Percentiles rank a stretch among this genome's conserved stretches.
phyloP scores from a whole-genome alignment of 495 filamentous ascomycete species.

The Neurospora sp. region DNA sequence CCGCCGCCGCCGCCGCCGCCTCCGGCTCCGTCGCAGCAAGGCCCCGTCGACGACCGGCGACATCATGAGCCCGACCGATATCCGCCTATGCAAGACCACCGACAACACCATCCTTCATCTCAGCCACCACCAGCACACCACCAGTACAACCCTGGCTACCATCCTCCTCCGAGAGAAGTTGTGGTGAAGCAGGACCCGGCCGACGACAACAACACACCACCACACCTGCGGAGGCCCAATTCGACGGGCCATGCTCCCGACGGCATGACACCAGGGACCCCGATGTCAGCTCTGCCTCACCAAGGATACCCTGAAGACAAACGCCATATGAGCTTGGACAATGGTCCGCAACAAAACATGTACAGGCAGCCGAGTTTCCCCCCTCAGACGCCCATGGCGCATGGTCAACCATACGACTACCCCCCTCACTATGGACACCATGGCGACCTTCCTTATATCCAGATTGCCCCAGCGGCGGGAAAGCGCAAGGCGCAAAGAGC shows the following conservation, averaged over 20 bases:
- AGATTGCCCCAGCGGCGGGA: slow-evolving; percentile 23
- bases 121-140: slow-evolving; percentile 29
- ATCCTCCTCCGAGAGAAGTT: slow-evolving; percentile 33
- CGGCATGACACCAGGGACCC: slow-evolving; percentile 25
- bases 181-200: slow-evolving; percentile 41
- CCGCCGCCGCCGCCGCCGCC: slow-evolving; percentile 4
- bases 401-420: slow-evolving; percentile 34
- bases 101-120: slow-evolving; percentile 39
- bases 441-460: slow-evolving; percentile 23
- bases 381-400: slow-evolving; percentile 34
- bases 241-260: slow-evolving; percentile 34
- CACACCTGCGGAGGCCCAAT: slow-evolving; percentile 34
- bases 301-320: slow-evolving; percentile 31
- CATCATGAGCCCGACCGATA: slow-evolving; percentile 40
- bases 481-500: slow-evolving; percentile 43
- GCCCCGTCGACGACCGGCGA: slow-evolving; percentile 35
- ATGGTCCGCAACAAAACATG: slow-evolving; percentile 24
- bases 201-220: slow-evolving; percentile 32
- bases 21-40: slow-evolving; percentile 4
- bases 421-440: slow-evolving; percentile 21
- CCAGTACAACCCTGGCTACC: slow-evolving; percentile 35
- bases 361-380: slow-evolving; percentile 36
- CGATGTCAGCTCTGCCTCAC: slow-evolving; percentile 21
- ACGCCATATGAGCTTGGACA: slow-evolving; percentile 39
- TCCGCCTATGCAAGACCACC: slow-evolving; percentile 40